Evolutionary conservation across 2,329 filamentous ascomycete species (phyloP), one percentile per base, ranked within the genome.

Genomic region (Sarocladium brachiariae): DNA sequence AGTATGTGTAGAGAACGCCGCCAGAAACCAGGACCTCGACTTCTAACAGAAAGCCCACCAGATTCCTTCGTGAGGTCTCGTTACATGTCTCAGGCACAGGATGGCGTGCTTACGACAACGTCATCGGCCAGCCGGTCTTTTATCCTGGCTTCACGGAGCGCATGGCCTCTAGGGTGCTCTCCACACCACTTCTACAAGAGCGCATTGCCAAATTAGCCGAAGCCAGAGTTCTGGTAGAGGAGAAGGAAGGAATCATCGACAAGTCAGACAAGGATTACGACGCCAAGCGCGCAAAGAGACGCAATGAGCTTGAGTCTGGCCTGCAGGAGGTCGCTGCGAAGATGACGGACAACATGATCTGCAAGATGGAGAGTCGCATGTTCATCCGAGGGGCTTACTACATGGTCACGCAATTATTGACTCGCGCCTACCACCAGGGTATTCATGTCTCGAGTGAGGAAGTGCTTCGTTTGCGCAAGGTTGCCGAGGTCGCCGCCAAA

Each of bases 381-480:
- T 97, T 97, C 63, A 96, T 99, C 58, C 77, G 93, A 46, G 83
- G 89, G 21, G 92, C 93, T 43, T 97, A 97, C 65, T 99, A 96
- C 65, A 64, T 96, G 34, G 76, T 76, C 45, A 95, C 91, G 1
- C 92, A 97, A 68, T 75, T 97, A 43, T 74, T 97, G 54, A 95
- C 92, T 4, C 76, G 93, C 54, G 92, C 93, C 5, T 99, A 99
- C 65, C 90, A 97, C 62, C 92, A 97, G 71, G 93, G 89, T 9
- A 96, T 99, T 49, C 93, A 99, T 65, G 90, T 97, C 24, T 95
- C 88, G 1, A 95, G 89, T 65, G 89, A 96, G 61, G 93, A 99
- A 68, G 89, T 99, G 4, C 68, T 96, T 49, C 80, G 89, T 27
- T 65, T 99, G 53, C 77, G 90, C 50, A 84, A 80, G 33, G 89